A percentile compares a stretch with the other conserved stretches of the same genome.
Conservation (phyloP, 1,284 basidiomycete species). For the Cryptococcus sp. region DNA sequence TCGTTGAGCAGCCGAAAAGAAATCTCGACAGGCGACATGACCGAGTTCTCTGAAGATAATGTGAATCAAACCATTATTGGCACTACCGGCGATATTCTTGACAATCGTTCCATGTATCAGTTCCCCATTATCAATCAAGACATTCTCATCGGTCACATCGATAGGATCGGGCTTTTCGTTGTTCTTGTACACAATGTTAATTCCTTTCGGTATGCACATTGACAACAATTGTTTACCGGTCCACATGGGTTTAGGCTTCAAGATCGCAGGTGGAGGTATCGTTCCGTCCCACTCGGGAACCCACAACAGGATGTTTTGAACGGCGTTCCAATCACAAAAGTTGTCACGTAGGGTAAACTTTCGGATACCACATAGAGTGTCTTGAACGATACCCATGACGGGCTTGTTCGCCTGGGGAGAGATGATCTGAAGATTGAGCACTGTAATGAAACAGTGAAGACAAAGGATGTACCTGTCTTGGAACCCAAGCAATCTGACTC, state of each 20-base stretch:
- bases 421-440: constrained; percentile 65
- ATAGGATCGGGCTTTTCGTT: constrained; percentile 75
- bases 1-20: constrained; percentile 91
- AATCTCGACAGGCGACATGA: constrained; percentile 82
- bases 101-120: constrained; percentile 92
- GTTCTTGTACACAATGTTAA: constrained; percentile 74
- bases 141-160: constrained; percentile 86
- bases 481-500: constrained; percentile 99
- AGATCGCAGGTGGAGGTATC: constrained; percentile 85
- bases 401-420: constrained; percentile 99
- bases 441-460: constrained; percentile 4
- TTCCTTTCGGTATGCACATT: constrained; percentile 89
- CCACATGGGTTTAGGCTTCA: constrained; percentile 97
- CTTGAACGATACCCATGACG: constrained; percentile 99
- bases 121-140: constrained; percentile 96
- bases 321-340: constrained; percentile 87
- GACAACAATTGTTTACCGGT: constrained; percentile 96
- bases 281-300: constrained; percentile 94
- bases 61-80: constrained; percentile 91
- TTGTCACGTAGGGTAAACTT: constrained; percentile 95
- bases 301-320: constrained; percentile 98
- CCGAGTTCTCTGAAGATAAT: constrained; percentile 98
- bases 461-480: constrained; percentile 65
- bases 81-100: constrained; percentile 96
- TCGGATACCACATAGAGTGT: constrained; percentile 94